phyloP scores from a whole-genome alignment of 1,284 basidiomycete species.

The Tilletia setariae region DNA sequence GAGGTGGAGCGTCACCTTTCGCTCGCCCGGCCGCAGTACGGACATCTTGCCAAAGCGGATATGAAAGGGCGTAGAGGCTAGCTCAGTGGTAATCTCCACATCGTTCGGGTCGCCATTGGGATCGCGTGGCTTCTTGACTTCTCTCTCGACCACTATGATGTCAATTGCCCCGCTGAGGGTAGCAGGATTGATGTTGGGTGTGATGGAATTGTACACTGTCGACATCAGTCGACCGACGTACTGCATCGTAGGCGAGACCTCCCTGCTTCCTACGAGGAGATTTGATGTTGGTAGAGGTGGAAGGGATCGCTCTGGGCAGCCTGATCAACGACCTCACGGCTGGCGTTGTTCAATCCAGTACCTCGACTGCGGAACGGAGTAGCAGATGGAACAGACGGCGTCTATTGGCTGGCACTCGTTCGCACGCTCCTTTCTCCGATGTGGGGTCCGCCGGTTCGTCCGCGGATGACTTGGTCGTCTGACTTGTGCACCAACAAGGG shows the following conservation, averaged over 20 bases:
- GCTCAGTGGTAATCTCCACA: conserved; percentile 56
- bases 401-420: too few relatives aligned
- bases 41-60: conserved; percentile 98
- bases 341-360: too few relatives aligned
- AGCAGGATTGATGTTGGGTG: conserved; percentile 53
- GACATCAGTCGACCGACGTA: conserved; percentile 53
- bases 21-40: conserved; percentile 87
- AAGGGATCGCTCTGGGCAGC: too few relatives aligned
- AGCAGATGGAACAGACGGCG: too few relatives aligned
- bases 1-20: conserved; percentile 65
- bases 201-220: conserved; percentile 54
- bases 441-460: too few relatives aligned
- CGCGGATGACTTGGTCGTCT: too few relatives aligned
- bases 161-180: conserved; percentile 54
- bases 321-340: too few relatives aligned
- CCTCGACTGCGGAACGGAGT: too few relatives aligned
- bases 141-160: conserved; percentile 58
- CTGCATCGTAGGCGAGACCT: conserved; percentile 38
- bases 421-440: too few relatives aligned
- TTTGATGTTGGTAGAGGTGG: too few relatives aligned
- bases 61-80: conserved; percentile 93
- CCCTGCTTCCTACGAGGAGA: too few relatives aligned
- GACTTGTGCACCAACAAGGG: too few relatives aligned
- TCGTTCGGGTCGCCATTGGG: not conserved
- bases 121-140: conserved; percentile 59